phyloP scores from a whole-genome alignment of 2,329 filamentous ascomycete genomes.

The Diaporthe amygdali region DNA sequence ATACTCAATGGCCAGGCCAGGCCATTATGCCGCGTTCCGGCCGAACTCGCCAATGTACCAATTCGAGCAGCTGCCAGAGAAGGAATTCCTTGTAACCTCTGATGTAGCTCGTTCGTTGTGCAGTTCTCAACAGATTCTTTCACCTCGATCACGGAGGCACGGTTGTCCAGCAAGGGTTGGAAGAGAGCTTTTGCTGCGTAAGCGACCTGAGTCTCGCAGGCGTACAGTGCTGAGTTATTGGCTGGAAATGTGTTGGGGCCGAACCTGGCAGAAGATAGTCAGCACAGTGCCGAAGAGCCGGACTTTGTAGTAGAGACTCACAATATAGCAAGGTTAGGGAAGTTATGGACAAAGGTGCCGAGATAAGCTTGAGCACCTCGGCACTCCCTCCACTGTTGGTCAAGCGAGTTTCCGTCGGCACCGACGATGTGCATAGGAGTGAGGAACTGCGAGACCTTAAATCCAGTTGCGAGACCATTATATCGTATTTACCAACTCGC shows the following conservation, averaged over 20 bases:
- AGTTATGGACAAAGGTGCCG: too few species aligned
- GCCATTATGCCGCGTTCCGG: slow-evolving; percentile 42
- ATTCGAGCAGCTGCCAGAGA: slow-evolving; percentile 43
- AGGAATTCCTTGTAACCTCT: slow-evolving; percentile 39
- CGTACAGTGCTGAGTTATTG: slow-evolving; percentile 28
- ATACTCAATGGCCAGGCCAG: slow-evolving; percentile 33
- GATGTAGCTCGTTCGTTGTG: slow-evolving; percentile 37
- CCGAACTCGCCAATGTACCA: slow-evolving; percentile 46
- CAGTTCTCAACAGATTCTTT: slow-evolving; percentile 39
- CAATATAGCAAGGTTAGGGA: too few species aligned
- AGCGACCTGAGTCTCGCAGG: slow-evolving; percentile 30
- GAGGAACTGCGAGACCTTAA: too few species aligned
- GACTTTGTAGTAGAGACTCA: too few species aligned
- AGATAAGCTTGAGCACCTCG: too few species aligned
- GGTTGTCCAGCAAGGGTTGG: slow-evolving; percentile 33
- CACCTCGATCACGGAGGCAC: slow-evolving; percentile 40
- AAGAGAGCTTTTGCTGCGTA: slow-evolving; percentile 29
- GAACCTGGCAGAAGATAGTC: slow-evolving; percentile 11
- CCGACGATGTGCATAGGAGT: too few species aligned
- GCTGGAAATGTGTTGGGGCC: slow-evolving; percentile 30
- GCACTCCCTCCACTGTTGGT: too few species aligned
- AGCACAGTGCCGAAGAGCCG: too few species aligned
- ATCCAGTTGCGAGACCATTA: too few species aligned
- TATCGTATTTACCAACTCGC: too few species aligned
- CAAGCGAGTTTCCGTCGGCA: too few species aligned